These are phyloP conservation scores for Eucommia ulmoides DNA, from an alignment of 257 asterid species.

Conservation along the genomic window DNA sequence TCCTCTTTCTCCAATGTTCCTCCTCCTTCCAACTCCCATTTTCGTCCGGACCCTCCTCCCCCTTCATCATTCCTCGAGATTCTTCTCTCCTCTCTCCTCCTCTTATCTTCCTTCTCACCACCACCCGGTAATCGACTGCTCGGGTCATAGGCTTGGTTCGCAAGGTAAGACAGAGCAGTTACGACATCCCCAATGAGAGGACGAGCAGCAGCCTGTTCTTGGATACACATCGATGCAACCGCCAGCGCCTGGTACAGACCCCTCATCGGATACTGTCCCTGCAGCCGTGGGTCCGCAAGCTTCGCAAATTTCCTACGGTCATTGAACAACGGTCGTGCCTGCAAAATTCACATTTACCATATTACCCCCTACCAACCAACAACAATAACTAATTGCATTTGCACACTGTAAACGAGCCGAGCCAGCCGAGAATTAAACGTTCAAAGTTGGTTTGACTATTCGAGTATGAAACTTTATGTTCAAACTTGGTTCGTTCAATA, in stretches of 20 bases:
- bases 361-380: too few species aligned
- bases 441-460: too few species aligned
- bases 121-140: conserved; percentile 16
- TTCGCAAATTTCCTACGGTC: conserved; percentile 79
- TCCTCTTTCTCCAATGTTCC: conserved; percentile 79
- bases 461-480: too few species aligned
- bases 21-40: conserved; percentile 72
- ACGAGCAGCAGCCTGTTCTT: conserved; percentile 95
- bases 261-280: conserved; percentile 80
- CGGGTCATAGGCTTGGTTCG: conserved; percentile 75
- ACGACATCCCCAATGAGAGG: conserved; percentile 93
- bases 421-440: too few species aligned
- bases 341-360: too few species aligned
- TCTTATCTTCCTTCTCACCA: conserved; percentile 32
- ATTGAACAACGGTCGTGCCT: conserved; percentile 86
- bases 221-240: conserved; percentile 94
- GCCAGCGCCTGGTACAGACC: conserved; percentile 96
- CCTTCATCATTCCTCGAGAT: conserved; percentile 62
- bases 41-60: conserved; percentile 60
- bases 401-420: too few species aligned
- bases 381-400: too few species aligned
- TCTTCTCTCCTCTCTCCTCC: conserved; percentile 40
- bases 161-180: conserved; percentile 86
- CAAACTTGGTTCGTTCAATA: too few species aligned
- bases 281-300: conserved; percentile 76